Conservation (phyloP, 805 yeast species). For the Lachancea lanzarotensis region DNA sequence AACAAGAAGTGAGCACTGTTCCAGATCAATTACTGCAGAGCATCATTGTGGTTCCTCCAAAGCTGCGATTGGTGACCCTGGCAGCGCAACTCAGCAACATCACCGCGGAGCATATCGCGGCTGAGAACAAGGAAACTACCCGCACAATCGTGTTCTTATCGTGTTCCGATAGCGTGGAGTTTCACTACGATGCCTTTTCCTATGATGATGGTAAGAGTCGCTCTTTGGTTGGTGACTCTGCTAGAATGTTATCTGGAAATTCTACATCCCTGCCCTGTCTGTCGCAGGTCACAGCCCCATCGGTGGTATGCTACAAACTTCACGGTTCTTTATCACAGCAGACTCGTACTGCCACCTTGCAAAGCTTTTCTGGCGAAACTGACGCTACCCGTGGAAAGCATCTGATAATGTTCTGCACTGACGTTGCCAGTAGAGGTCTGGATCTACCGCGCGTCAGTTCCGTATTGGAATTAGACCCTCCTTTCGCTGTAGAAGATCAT, state of each 20-base stretch:
- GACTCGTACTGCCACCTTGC: slow-evolving; percentile 69
- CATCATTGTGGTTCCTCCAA: slow-evolving; percentile 84
- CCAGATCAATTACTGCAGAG: slow-evolving; percentile 89
- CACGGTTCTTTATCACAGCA: slow-evolving; percentile 92
- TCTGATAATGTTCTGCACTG: slow-evolving; percentile 83
- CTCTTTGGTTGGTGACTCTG: slow-evolving; percentile 31
- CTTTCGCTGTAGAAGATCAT: slow-evolving; percentile 90
- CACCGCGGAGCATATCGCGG: slow-evolving; percentile 25
- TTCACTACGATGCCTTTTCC: slow-evolving; percentile 70
- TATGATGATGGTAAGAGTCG: slow-evolving; percentile 44
- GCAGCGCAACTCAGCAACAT: slow-evolving; percentile 57
- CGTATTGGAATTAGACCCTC: slow-evolving; percentile 92
- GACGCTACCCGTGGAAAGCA: slow-evolving; percentile 41
- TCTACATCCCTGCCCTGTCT: slow-evolving; percentile 28
- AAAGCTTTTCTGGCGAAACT: slow-evolving; percentile 45
- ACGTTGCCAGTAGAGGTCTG: slow-evolving; percentile 95
- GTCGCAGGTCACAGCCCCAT: slow-evolving; percentile 31
- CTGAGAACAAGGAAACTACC: slow-evolving; percentile 27
- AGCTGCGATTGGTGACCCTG: slow-evolving; percentile 76
- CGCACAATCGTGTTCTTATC: slow-evolving; percentile 82
- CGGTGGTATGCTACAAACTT: slow-evolving; percentile 54
- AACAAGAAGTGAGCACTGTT: slow-evolving; percentile 40
- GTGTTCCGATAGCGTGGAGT: slow-evolving; percentile 95
- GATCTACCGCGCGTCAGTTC: slow-evolving; percentile 83
- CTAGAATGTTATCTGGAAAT: slow-evolving; percentile 26